A percentile compares a stretch with the other conserved stretches of the same genome.
phyloP scores from a whole-genome alignment of 202 grass and related monocot genomes.

The Elaeis oleifera region DNA sequence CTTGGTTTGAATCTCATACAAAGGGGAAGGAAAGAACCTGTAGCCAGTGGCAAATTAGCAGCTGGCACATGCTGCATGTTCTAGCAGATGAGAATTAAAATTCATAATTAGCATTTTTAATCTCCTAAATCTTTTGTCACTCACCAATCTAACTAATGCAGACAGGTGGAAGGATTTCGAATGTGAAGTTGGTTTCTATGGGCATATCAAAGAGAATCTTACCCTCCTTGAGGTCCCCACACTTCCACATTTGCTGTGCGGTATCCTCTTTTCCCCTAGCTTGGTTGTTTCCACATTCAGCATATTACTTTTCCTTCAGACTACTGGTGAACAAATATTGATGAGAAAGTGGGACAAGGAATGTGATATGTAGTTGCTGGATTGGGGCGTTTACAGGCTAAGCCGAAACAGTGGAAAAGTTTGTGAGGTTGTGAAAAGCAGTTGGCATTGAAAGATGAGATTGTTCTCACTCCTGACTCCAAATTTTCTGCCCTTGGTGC shows the following conservation, averaged over 20 bases:
- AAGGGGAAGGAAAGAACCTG: too few relatives aligned
- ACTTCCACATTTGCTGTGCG: slow-evolving; percentile 31
- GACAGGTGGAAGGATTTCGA: slow-evolving; percentile 25
- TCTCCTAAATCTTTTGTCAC: neutral
- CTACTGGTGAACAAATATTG: neutral
- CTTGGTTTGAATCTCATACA: too few relatives aligned
- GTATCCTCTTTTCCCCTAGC: slow-evolving; percentile 17
- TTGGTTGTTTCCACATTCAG: neutral
- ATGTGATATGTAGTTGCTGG: neutral
- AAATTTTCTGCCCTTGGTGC: slow-evolving; percentile 60
- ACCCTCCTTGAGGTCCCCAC: slow-evolving; percentile 21
- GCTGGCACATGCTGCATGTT: too few relatives aligned
- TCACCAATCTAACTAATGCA: slow-evolving; percentile 20
- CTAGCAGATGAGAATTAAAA: too few relatives aligned
- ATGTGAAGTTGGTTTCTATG: slow-evolving; percentile 15
- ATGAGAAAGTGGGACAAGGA: neutral
- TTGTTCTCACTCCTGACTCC: slow-evolving; percentile 39
- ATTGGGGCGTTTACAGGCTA: slow-evolving; percentile 31
- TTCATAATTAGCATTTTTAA: too few relatives aligned
- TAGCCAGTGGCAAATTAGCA: too few relatives aligned
- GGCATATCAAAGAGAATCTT: slow-evolving; percentile 17
- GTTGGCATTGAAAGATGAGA: slow-evolving; percentile 45
- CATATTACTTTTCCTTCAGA: neutral
- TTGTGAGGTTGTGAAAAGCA: slow-evolving; percentile 67
- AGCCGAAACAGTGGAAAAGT: slow-evolving; percentile 63